Percentiles rank a stretch among this genome's conserved stretches.
Evolutionary conservation across 2,329 filamentous ascomycete genomes (phyloP).

Genomic region (Fusarium concolor): DNA sequence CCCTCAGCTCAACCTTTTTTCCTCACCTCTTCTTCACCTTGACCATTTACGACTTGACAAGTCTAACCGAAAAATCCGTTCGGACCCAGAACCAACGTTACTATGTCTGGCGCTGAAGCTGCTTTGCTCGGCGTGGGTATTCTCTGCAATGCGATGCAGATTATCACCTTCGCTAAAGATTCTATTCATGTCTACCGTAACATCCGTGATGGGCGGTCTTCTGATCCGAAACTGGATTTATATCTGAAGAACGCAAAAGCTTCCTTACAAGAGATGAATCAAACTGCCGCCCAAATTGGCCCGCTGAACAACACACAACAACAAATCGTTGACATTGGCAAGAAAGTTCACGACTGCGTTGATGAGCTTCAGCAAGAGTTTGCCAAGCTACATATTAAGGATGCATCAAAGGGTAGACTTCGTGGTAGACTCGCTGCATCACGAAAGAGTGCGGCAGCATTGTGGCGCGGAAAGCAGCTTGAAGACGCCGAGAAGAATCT

Average conservation of each 20-base stretch:
- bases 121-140: not conserved
- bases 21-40: too few relatives aligned
- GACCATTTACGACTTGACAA: too few relatives aligned
- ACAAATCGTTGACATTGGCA: not conserved
- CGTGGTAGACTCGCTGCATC: not conserved
- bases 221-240: not conserved
- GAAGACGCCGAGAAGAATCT: not conserved
- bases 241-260: not conserved
- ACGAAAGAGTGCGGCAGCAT: not conserved
- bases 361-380: not conserved
- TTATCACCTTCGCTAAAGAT: not conserved
- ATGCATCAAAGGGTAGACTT: accelerated
- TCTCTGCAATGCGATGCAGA: slow-evolving; percentile 1
- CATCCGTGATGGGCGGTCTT: not conserved
- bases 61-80: too few relatives aligned
- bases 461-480: not conserved
- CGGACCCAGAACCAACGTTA: too few relatives aligned
- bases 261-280: not conserved
- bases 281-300: accelerated
- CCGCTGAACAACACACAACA: not conserved
- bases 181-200: not conserved
- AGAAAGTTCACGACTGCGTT: not conserved
- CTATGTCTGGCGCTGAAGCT: not conserved
- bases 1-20: too few relatives aligned
- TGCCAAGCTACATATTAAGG: not conserved